A percentile compares a stretch with the other conserved stretches of the same genome.
These are phyloP conservation scores for Rutstroemia sp. DNA, from an alignment of 2,329 filamentous ascomycete species.

Conservation along the genomic window DNA sequence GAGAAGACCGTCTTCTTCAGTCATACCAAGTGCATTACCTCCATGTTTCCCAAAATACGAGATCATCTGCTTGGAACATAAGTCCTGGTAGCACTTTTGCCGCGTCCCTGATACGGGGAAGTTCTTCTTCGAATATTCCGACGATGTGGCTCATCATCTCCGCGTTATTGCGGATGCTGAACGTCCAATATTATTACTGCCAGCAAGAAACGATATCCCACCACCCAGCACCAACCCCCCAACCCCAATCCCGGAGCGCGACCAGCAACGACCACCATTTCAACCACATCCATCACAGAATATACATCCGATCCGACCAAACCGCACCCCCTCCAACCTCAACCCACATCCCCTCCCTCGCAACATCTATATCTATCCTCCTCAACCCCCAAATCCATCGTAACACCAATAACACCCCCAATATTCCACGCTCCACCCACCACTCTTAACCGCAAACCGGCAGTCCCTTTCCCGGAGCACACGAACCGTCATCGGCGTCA, in stretches of 20 bases:
- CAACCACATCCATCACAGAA: constrained; percentile 15
- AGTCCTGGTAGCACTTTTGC: constrained; percentile 13
- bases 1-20: constrained; percentile 13
- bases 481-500: constrained; percentile 15
- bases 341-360: no score
- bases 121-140: constrained; percentile 17
- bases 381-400: constrained; percentile 39
- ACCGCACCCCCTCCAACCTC: constrained; percentile 31
- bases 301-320: constrained; percentile 30
- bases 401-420: constrained; percentile 34
- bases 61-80: constrained; percentile 19
- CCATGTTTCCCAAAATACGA: constrained; percentile 16
- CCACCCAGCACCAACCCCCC: constrained; percentile 19
- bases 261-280: constrained; percentile 33
- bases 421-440: constrained; percentile 42
- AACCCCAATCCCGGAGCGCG: constrained; percentile 24
- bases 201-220: constrained; percentile 19
- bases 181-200: neutral
- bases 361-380: constrained; percentile 16
- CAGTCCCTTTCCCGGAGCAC: constrained; percentile 12
- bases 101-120: constrained; percentile 8
- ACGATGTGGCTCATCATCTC: constrained; percentile 12
- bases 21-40: constrained; percentile 22
- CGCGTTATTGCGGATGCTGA: neutral
- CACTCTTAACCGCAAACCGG: constrained; percentile 21